phyloP scores from a whole-genome alignment of 192 early-diverging fungal species.

The Paraglomus occultum region DNA sequence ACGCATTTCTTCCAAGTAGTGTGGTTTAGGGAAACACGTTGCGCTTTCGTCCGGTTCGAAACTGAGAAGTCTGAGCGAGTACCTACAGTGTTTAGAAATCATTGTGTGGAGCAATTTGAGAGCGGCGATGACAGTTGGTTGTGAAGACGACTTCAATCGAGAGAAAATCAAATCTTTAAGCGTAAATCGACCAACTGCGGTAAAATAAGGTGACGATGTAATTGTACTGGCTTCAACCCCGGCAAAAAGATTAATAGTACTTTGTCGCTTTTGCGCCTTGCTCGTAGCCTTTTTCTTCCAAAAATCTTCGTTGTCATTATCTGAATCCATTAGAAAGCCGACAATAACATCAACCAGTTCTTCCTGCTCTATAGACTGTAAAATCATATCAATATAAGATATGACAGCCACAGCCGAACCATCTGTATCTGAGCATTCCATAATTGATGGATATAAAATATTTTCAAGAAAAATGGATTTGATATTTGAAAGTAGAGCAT shows the following conservation, averaged over 20 bases:
- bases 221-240: constrained; percentile 42
- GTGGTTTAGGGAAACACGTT: constrained; percentile 40
- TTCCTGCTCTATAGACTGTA: constrained; percentile 72
- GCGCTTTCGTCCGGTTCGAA: constrained; percentile 60
- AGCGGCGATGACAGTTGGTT: constrained; percentile 80
- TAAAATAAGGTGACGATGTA: constrained; percentile 53
- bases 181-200: constrained; percentile 57
- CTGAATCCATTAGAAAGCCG: constrained; percentile 74
- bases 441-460: constrained; percentile 81
- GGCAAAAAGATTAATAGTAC: constrained; percentile 42
- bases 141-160: constrained; percentile 83
- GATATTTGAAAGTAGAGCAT: constrained; percentile 63
- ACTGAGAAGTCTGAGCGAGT: constrained; percentile 71
- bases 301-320: constrained; percentile 46
- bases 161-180: constrained; percentile 83
- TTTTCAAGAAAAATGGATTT: constrained; percentile 78
- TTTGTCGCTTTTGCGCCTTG: constrained; percentile 31
- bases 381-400: constrained; percentile 83
- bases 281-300: constrained; percentile 7
- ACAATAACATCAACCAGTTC: constrained; percentile 70
- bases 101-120: constrained; percentile 76
- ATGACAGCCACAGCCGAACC: constrained; percentile 86
- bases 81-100: constrained; percentile 73
- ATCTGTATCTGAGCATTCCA: constrained; percentile 88
- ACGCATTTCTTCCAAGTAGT: constrained; percentile 16